Evolutionary conservation across 108 stramenopile species (phyloP).

Genomic region (Epipyxis sp.): DNA sequence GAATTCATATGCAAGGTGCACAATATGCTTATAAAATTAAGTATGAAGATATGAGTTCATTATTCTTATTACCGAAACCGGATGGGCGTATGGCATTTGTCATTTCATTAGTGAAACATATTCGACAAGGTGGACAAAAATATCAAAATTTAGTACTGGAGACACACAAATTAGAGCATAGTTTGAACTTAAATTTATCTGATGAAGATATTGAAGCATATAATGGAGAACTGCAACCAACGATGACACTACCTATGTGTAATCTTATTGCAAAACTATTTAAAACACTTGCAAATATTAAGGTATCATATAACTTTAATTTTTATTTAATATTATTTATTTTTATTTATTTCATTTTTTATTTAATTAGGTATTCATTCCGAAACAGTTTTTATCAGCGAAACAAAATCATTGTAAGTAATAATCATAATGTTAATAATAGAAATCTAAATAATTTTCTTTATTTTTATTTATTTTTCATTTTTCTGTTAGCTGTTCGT

Average conservation of each 20-base stretch:
- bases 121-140: slow-evolving; percentile 95
- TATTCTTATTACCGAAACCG: slow-evolving; percentile 88
- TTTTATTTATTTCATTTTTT: not conserved
- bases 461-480: too few species aligned
- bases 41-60: slow-evolving; percentile 87
- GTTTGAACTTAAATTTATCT: slow-evolving; percentile 74
- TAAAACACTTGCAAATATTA: slow-evolving; percentile 91
- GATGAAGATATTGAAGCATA: slow-evolving; percentile 86
- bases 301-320: slow-evolving; percentile 55
- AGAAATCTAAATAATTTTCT: too few species aligned
- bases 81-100: slow-evolving; percentile 80
- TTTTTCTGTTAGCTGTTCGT: too few species aligned
- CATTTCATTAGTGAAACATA: slow-evolving; percentile 90
- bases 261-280: slow-evolving; percentile 96
- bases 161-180: slow-evolving; percentile 69
- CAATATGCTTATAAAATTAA: slow-evolving; percentile 98
- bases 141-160: slow-evolving; percentile 96
- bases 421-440: too few species aligned
- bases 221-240: slow-evolving; percentile 60
- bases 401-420: slow-evolving; percentile 27
- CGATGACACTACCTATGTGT: slow-evolving; percentile 80
- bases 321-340: not conserved
- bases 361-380: slow-evolving; percentile 7
- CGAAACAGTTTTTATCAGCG: slow-evolving; percentile 28
- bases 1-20: slow-evolving; percentile 31